Evolutionary conservation across 805 yeast genomes (phyloP), one percentile per base, ranked within the genome.

Genomic region (Myxozyma neglecta): DNA sequence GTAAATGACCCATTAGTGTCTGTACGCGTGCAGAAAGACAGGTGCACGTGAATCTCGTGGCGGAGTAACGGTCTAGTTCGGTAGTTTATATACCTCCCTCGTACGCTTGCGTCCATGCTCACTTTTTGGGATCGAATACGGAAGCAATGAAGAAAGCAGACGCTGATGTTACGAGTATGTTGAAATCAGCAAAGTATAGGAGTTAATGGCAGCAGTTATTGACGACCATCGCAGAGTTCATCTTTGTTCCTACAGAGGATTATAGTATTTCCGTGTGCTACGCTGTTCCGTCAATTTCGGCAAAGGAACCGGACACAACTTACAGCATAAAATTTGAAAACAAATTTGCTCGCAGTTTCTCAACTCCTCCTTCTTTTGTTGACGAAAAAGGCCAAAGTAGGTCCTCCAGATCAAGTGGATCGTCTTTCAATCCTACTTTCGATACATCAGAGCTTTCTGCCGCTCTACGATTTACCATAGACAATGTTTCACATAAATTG

Each of bases 151-250:
- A 24, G 24, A 8, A 13, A 6, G 56, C 56, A 7, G 49, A 53
- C 18, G 18, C n/a, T 13, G 56, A 53, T 16, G 29, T 43, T 16
- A 29, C 42, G 29, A 53, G 56, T 53, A 53, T 32, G 56, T 40
- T 32, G 16, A 24, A 24, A 13, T 42, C 14, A 10, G 18, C 10
- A 16, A 39, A 39, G n/a, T 14, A 14, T 36, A 8, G 6, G n/a
- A 24, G 36, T n/a, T 6, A 16, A 6, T 13, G 16, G 14, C n/a
- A 10, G 6, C 14, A 11, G 9, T n/a, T 40, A 29, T 44, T 53
- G 45, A 51, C 55, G 9, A 16, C 29, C 18, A 20, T 16, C 9
- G 20, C 55, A 53, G 56, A 53, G 44, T 36, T 43, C 34, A 36
- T 53, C 40, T 44, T 53, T 35, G 16, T 40, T 24, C 47, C 55